Base-by-base conservation (phyloP, 768 basidiomycete genomes). In the Tylopilus felleus region DNA sequence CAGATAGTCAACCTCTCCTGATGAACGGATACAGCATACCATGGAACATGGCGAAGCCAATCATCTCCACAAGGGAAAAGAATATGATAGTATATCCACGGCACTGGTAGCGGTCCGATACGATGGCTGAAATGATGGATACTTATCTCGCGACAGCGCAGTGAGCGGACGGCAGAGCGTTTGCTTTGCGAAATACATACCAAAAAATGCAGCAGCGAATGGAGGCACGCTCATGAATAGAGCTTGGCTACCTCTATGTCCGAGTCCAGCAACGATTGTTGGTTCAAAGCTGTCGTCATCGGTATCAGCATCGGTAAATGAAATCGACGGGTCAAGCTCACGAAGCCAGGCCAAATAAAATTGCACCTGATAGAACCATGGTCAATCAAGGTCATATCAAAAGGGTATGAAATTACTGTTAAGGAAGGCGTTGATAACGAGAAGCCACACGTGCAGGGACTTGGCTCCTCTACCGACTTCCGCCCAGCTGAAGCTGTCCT, bases 181-280 rank as follows among this genome's bases (percentile, higher is more conserved):
- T 36, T 16, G 2, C 2, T 10, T n/a, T 8, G 10, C 25, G 19
- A 28, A 29, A 74, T 2, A 87, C 85, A 71, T 59, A 76, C 79
- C 4, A 36, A 28, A 29, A 40, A 35, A 57, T 2, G 47, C 8
- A 2, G 45, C 36, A 21, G 38, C 53, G 19, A 45, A 55, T 8
- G 47, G 56, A 9, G 76, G 76, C 0, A 86, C 84, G 14, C 78
- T 83, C 76, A 84, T 82, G 1, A 88, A 72, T 60, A 86, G 84
- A 4, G 83, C 80, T 19, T 72, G 66, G 27, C 75, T 72, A 0
- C 78, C 75, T 1, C 75, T 73, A 62, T 79, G 85, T 28, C 85
- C 85, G 3, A 88, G 76, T 9, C 76, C 72, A 31, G 80, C 73
- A 7, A 91, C 81, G 6, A 49, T 49, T 14, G 17, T 42, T 8